Evolutionary conservation across 2,329 filamentous ascomycete genomes (phyloP), one percentile per base, ranked within the genome.

Genomic region (Trichoderma lentiforme): DNA sequence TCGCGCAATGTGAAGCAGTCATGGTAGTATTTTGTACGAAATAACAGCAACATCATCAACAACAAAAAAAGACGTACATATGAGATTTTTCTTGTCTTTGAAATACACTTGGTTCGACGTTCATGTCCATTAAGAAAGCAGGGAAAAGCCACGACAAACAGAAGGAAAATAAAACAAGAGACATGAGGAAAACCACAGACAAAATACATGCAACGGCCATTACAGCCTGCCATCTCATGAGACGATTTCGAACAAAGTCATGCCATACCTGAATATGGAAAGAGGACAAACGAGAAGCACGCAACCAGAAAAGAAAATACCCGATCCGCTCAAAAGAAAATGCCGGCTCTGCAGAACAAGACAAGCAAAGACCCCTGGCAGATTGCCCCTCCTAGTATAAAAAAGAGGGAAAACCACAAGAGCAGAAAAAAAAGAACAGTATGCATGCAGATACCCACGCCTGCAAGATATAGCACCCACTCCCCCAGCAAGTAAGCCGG

Each of bases 381-480:
- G 21, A 24, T 69, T 61, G 36, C 66, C 66, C 57, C 14, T 36
- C 36, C 18, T 11, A n/a, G n/a, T n/a, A 61, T 26, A 30, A 24
- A n/a, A 63, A 63, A 28, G 24, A 63, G 28, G 15, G n/a, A 30
- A 34, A 61, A 14, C 18, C 3, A 57, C 3, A 15, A 14, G 43
- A 47, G 43, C 3, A 21, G 34, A 39, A 36, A 4, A 26, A 4
- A 36, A 6, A 39, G 34, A 36, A 8, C 15, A 8, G 36, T 43
- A 58, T 24, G 26, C 39, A 61, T 69, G 66, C 66, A 53, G 66
- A 36, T 62, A 36, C 39, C n/a, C 66, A 68, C 56, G 36, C 53
- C 36, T 68, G 66, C 66, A 69, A 69, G 56, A 69, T 53, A 12
- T 60, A 61, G 57, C 66, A 69, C 57, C 57, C 66, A 51, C 66